Conservation (phyloP, 345 rosid genomes). For the Eucalyptus cloeziana region DNA sequence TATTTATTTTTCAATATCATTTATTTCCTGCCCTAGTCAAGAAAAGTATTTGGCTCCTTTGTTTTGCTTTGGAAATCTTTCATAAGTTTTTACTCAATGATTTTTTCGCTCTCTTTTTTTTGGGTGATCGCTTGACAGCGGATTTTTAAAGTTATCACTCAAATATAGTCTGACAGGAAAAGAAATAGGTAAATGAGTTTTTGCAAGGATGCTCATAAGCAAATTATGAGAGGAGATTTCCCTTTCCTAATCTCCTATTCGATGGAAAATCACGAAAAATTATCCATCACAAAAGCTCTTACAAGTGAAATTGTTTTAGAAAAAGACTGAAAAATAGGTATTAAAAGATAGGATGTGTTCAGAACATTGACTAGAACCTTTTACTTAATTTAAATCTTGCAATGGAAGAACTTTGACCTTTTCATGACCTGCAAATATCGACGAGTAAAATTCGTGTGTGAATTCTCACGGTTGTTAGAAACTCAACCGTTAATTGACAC, state of each 20-base stretch:
- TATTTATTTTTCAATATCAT: accelerated
- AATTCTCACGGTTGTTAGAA: not conserved
- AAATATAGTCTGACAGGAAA: accelerated
- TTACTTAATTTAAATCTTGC: not conserved
- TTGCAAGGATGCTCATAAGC: not conserved
- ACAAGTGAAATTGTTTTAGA: not conserved
- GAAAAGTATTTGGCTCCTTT: not conserved
- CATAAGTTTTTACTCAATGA: not conserved
- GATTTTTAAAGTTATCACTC: not conserved
- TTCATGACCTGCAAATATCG: not conserved
- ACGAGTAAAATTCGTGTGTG: accelerated
- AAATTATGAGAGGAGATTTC: not conserved
- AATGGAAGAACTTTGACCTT: accelerated
- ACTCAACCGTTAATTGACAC: accelerated
- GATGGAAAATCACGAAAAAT: accelerated
- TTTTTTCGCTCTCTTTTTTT: not conserved
- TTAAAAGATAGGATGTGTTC: not conserved
- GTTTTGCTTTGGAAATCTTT: not conserved
- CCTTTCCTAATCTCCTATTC: accelerated
- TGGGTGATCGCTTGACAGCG: not conserved
- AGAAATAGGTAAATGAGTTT: not conserved
- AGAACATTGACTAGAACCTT: accelerated
- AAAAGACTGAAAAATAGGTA: not conserved
- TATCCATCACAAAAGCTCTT: not conserved
- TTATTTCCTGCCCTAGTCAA: not conserved